These are phyloP conservation scores for Butyriboletus appendiculatus DNA, from an alignment of 1,284 basidiomycete species.

Conservation along the genomic window DNA sequence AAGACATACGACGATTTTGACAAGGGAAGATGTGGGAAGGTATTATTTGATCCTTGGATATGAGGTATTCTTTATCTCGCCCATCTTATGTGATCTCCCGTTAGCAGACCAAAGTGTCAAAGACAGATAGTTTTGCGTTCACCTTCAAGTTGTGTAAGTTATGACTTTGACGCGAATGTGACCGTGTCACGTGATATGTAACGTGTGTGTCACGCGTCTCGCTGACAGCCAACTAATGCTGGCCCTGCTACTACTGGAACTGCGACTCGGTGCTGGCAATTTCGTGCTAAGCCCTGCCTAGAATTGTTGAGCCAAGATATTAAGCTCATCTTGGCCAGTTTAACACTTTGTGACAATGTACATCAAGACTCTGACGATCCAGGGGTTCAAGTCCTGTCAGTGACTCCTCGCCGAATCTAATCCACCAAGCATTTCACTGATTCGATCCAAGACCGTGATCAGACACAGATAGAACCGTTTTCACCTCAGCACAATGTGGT, in stretches of 20 bases:
- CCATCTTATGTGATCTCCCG: not conserved
- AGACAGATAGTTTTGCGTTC: not conserved
- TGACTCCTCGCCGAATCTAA: slow-evolving; percentile 2
- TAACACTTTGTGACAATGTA: slow-evolving; percentile 49
- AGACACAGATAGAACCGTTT: slow-evolving; percentile 82
- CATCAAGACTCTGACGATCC: slow-evolving; percentile 92
- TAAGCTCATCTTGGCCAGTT: not conserved
- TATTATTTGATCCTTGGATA: slow-evolving; percentile 70
- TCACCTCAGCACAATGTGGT: slow-evolving; percentile 90
- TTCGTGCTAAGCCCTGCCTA: not conserved
- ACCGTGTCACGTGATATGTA: slow-evolving; percentile 19
- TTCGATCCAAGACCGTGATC: slow-evolving; percentile 64
- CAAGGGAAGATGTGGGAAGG: slow-evolving; percentile 69
- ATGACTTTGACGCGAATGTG: slow-evolving; percentile 18
- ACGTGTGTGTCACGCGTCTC: slow-evolving; percentile 24
- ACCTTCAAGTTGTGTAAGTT: too few relatives aligned
- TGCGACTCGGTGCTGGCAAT: not conserved
- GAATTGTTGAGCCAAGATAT: not conserved
- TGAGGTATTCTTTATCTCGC: not conserved
- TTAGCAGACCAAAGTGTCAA: not conserved
- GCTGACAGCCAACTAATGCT: not conserved
- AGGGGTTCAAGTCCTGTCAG: slow-evolving; percentile 96
- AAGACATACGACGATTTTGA: slow-evolving; percentile 67
- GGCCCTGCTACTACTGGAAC: not conserved
- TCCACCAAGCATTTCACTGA: slow-evolving; percentile 5